Evolutionary conservation across 139 green algal species (phyloP).

Genomic region (Monoraphidium neglectum): DNA sequence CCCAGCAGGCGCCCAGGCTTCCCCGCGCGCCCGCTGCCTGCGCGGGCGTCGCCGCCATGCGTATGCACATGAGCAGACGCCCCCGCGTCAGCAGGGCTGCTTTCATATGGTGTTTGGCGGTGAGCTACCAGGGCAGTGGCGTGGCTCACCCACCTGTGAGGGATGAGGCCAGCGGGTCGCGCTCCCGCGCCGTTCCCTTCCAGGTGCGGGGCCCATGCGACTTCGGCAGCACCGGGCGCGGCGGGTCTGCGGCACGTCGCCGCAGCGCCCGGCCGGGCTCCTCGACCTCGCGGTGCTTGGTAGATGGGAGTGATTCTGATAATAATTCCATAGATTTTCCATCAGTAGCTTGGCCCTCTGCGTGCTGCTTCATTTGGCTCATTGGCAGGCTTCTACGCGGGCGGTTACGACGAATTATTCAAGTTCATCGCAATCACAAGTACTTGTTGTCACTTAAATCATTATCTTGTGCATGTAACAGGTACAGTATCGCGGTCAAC

Average conservation of each 20-base stretch:
- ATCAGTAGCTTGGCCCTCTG: too few relatives aligned
- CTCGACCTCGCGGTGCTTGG: conserved; percentile 1
- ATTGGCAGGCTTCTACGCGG: too few relatives aligned
- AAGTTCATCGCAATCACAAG: too few relatives aligned
- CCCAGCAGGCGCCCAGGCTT: conserved; percentile 53
- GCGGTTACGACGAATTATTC: too few relatives aligned
- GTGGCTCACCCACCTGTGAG: conserved; percentile 38
- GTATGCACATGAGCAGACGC: background rate
- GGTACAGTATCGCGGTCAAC: too few relatives aligned
- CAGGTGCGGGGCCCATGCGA: conserved; percentile 12
- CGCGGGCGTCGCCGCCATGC: background rate
- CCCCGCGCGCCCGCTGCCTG: conserved; percentile 55
- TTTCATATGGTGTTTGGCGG: background rate
- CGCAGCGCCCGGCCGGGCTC: background rate
- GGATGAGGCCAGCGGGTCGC: conserved; percentile 47
- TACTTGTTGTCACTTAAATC: too few relatives aligned
- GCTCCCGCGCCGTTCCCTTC: conserved; percentile 42
- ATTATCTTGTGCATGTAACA: too few relatives aligned
- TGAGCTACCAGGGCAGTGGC: background rate
- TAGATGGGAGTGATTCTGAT: too few relatives aligned
- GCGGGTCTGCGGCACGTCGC: conserved; percentile 6
- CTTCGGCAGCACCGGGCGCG: conserved; percentile 15
- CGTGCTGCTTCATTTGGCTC: too few relatives aligned
- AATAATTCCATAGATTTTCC: too few relatives aligned
- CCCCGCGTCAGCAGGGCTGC: background rate